Conservation (phyloP, 768 basidiomycete species). For the Calocybe indica region DNA sequence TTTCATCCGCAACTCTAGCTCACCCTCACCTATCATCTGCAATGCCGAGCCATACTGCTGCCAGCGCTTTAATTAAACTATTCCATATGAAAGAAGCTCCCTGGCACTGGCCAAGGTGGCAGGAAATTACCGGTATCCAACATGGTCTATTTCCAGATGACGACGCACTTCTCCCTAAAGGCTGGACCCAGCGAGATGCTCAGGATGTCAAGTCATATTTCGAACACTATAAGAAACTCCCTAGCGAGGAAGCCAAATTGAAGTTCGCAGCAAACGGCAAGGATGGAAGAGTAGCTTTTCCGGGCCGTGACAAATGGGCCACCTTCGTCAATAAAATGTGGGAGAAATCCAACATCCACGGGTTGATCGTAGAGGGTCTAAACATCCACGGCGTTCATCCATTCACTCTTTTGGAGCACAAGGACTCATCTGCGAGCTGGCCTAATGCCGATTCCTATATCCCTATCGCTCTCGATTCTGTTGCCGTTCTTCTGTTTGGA, state of each 20-base stretch:
- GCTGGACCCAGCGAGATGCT: conserved; percentile 7
- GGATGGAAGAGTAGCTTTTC: not conserved
- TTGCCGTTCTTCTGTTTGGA: conserved; percentile 7
- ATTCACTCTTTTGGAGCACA: conserved; percentile 1
- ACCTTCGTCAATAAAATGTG: conserved; percentile 7
- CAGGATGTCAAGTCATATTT: conserved; percentile 10
- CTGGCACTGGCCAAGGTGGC: conserved; percentile 13
- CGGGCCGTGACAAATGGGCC: conserved; percentile 11
- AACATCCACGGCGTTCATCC: conserved; percentile 9
- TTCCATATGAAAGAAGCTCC: not conserved
- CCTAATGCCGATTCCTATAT: conserved; percentile 5
- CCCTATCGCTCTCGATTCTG: conserved; percentile 3
- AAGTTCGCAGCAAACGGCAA: not conserved
- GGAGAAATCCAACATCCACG: conserved; percentile 11
- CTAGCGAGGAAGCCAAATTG: not conserved
- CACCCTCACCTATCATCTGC: too few species aligned
- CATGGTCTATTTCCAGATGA: conserved; percentile 17
- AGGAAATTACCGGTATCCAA: conserved; percentile 13
- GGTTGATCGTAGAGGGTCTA: conserved; percentile 5
- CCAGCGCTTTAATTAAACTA: too few species aligned
- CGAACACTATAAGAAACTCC: conserved; percentile 2
- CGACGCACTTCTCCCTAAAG: conserved; percentile 10
- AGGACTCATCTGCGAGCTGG: conserved; percentile 1
- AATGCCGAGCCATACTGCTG: too few species aligned
- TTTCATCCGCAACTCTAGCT: too few species aligned